phyloP scores from a whole-genome alignment of 495 filamentous ascomycete species.

The Penicillium robsamsonii region DNA sequence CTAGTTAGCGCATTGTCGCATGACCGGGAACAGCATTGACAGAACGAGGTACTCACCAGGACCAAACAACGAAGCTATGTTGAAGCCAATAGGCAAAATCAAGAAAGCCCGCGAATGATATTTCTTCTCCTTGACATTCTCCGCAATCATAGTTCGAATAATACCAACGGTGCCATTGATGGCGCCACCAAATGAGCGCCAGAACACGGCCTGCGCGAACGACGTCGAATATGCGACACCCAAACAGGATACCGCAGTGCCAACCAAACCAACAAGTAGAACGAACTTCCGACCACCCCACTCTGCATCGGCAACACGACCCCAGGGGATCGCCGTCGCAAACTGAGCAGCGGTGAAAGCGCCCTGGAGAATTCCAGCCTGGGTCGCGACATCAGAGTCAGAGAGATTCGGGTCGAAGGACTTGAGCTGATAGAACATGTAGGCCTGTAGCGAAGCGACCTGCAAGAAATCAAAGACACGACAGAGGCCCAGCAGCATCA shows the following conservation, averaged over 20 bases:
- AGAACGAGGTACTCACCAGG: slow-evolving; percentile 43
- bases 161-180: slow-evolving; percentile 84
- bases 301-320: slow-evolving; percentile 68
- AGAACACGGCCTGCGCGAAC: slow-evolving; percentile 71
- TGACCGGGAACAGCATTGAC: neutral
- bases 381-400: slow-evolving; percentile 67
- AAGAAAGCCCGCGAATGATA: slow-evolving; percentile 67
- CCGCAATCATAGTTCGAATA: slow-evolving; percentile 77
- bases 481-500: slow-evolving; percentile 69
- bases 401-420: slow-evolving; percentile 65
- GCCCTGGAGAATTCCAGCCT: slow-evolving; percentile 75
- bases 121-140: slow-evolving; percentile 72
- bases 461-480: slow-evolving; percentile 60
- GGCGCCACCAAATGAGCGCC: slow-evolving; percentile 69
- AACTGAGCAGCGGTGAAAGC: slow-evolving; percentile 83
- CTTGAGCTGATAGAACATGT: slow-evolving; percentile 77
- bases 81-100: slow-evolving; percentile 73
- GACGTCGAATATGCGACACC: slow-evolving; percentile 78
- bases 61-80: slow-evolving; percentile 76
- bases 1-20: neutral
- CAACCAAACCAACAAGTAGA: slow-evolving; percentile 69
- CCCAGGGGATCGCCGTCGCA: slow-evolving; percentile 83
- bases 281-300: slow-evolving; percentile 73
- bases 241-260: slow-evolving; percentile 67
- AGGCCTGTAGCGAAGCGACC: slow-evolving; percentile 55